Evolutionary conservation across 192 early-diverging fungal species (phyloP).

Genomic region (Obelidium mucronatum): DNA sequence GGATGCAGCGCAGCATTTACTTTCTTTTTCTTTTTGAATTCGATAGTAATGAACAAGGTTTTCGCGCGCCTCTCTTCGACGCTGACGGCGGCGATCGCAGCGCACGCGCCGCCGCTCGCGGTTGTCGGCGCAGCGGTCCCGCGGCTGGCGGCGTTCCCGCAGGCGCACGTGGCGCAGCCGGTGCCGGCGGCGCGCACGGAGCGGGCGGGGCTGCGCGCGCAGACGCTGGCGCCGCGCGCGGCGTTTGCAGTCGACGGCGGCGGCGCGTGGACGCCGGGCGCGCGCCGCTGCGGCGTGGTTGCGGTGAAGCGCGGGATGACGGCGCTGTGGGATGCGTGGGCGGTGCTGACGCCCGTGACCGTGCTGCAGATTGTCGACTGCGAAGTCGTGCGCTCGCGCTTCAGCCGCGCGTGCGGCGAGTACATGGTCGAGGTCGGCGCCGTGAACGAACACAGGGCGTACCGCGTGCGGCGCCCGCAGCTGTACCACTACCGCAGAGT

Average conservation of each 20-base stretch:
- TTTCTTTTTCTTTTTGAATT: too few species aligned
- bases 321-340: conserved; percentile 93
- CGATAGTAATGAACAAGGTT: too few species aligned
- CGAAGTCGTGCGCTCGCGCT: conserved; percentile 55
- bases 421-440: conserved; percentile 59
- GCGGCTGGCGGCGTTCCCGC: background rate
- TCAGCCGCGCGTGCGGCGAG: conserved; percentile 35
- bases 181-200: conserved; percentile 3
- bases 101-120: background rate
- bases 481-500: conserved; percentile 77
- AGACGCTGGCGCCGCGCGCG: conserved; percentile 11
- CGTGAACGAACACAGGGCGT: conserved; percentile 37
- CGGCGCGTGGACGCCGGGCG: conserved; percentile 32
- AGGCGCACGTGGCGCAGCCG: conserved; percentile 4
- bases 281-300: conserved; percentile 71
- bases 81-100: too few species aligned
- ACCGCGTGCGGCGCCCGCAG: conserved; percentile 75
- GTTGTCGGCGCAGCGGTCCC: background rate
- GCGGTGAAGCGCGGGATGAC: conserved; percentile 96
- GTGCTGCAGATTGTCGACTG: conserved; percentile 71
- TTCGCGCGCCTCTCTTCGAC: too few species aligned
- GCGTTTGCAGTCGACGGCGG: background rate
- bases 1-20: too few species aligned
- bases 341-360: conserved; percentile 87
- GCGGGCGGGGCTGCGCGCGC: conserved; percentile 5